Evolutionary conservation across 2,329 filamentous ascomycete species (phyloP), one percentile per base, ranked within the genome.

Genomic region (Cordyceps tenuipes): DNA sequence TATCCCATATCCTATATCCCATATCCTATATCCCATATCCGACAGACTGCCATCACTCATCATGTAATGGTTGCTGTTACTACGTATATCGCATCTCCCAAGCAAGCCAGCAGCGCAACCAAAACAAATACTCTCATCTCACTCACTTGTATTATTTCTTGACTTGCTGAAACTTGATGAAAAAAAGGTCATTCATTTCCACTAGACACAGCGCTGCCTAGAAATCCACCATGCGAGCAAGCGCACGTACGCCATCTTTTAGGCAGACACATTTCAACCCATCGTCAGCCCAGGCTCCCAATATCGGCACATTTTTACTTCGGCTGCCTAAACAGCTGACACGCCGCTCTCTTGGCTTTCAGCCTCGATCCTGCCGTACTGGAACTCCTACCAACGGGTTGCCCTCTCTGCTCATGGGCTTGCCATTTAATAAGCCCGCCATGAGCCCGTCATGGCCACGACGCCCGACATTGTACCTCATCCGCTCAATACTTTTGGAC

Each of bases 201-300:
- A 23, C 23, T 4, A 26, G 8, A 2, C 23, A 48, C 19, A 50
- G 23, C 10, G 31, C 31, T 43, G 46, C 34, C 46, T 12, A 29
- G 10, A n/a, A n/a, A n/a, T 15, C 19, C 21, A 3, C 10, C 9
- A 46, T 17, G 15, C 34, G 23, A 23, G 23, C 23, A 4, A 23
- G 23, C 23, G 23, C 23, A 23, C 23, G 23, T 23, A 23, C 23
- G 13, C 17, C 1, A 21, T 7, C 19, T 26, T n/a, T 46, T 46
- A 58, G 56, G 56, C 56, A 58, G 56, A 58, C 48, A 34, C 36
- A 15, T 50, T 56, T 39, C 53, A 17, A 5, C 39, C 53, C 10
- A 9, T 57, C 9, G 21, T 9, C 46, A 44, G 47, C 36, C 23
- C 54, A 21, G 34, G 34, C 36, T 12, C 8, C 29, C 43, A 23